Evolutionary conservation across 1,284 basidiomycete genomes (phyloP).

Genomic region (Grifola frondosa): DNA sequence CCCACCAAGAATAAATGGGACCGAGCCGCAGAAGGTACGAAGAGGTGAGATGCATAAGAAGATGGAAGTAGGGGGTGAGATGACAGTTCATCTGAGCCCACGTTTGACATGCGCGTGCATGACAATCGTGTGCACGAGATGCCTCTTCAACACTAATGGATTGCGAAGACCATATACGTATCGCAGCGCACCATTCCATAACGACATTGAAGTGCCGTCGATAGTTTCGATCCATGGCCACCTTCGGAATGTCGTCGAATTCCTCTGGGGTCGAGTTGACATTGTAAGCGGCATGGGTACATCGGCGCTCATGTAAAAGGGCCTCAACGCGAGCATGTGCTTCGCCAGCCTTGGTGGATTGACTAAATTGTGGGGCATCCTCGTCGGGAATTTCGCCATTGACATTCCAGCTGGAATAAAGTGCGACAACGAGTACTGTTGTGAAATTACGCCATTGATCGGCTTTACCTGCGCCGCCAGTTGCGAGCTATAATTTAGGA

Average conservation of each 20-base stretch:
- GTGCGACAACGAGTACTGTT: conserved; percentile 16
- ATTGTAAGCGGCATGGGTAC: too few species aligned
- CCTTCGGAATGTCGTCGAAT: conserved; percentile 1
- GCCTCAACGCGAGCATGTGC: too few species aligned
- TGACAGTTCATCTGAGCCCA: conserved; percentile 27
- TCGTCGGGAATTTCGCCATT: conserved; percentile 25
- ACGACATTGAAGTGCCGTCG: conserved; percentile 18
- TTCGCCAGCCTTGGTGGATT: too few species aligned
- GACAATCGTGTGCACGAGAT: conserved; percentile 15
- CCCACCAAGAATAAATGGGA: conserved; percentile 10
- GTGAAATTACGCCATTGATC: conserved; percentile 26
- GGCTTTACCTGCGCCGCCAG: conserved; percentile 24
- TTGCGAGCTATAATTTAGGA: conserved; percentile 18
- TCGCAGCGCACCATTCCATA: conserved; percentile 18
- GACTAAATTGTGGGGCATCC: conserved; percentile 16
- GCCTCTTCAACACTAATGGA: conserved; percentile 22
- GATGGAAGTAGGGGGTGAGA: conserved; percentile 26
- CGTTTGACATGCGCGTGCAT: conserved; percentile 11
- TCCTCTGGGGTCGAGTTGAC: too few species aligned
- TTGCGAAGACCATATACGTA: conserved; percentile 21
- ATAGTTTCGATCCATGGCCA: conserved; percentile 19
- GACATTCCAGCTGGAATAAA: conserved; percentile 23
- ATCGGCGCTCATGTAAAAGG: too few species aligned
- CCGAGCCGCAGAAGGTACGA: conserved; percentile 6
- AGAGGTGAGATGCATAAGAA: conserved; percentile 7